Evolutionary conservation across 2,329 filamentous ascomycete genomes (phyloP), one percentile per base, ranked within the genome.

Genomic region (Drechslerella stenobrocha): DNA sequence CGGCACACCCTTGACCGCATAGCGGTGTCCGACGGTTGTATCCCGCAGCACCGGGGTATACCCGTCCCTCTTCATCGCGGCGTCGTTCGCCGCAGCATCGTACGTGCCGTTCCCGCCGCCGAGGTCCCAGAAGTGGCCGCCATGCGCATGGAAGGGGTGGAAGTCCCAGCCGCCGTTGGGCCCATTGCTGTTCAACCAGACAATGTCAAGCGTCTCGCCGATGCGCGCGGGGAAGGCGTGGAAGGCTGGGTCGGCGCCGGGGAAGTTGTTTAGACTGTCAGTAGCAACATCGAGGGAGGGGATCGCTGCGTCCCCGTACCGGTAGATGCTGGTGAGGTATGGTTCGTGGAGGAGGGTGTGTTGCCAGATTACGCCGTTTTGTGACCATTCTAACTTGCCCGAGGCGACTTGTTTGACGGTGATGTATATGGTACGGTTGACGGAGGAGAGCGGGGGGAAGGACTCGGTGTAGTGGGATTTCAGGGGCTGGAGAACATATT

Each of bases 121-220:
- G 2, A 82, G 75, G 70, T 84, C 82, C 71, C 77, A 83, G 70
- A 76, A 80, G 72, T 83, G 82, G 8, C 77, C 76, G 20, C 82
- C 81, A 72, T 84, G 82, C 0, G 77, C 76, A 71, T 84, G 82
- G 72, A 83, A 80, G 0, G 82, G 82, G 69, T 84, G 81, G 52
- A 76, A 76, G 66, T 81, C 79, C 44, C 77, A 77, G 0, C 75
- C 73, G 2, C 79, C 75, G 9, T 72, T 74, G 7, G 56, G 57
- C 4, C 64, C 58, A 32, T 74, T 73, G 72, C 76, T 79, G 70
- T 78, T 80, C 42, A 78, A 75, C 70, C 80, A 76, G 3, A 84
- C 78, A 18, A 82, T 80, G 57, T 83, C 81, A 2, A 83, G 73
- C 0, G 83, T 80, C 72, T 86, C 83, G 23, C 82, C 83, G 1